phyloP scores from a whole-genome alignment of 768 basidiomycete genomes.

The Boletus edulis region DNA sequence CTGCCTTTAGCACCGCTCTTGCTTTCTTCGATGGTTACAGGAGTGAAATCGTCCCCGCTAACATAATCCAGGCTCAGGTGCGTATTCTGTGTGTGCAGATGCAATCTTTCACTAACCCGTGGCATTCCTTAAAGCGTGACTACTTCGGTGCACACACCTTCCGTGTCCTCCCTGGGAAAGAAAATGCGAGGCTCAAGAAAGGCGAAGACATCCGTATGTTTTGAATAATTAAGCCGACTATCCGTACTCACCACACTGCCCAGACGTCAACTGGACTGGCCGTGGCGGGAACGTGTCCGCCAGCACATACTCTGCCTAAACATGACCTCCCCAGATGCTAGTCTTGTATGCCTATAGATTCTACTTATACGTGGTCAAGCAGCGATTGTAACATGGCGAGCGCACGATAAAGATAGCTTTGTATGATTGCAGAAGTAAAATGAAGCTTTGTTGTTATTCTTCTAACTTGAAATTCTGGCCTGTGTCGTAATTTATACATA shows the following conservation, averaged over 20 bases:
- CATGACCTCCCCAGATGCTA: neutral
- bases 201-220: conserved; percentile 86
- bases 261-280: conserved; percentile 99
- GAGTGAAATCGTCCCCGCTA: conserved; percentile 91
- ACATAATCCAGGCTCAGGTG: conserved; percentile 91
- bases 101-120: neutral
- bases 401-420: conserved; percentile 16
- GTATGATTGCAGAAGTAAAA: conserved; percentile 16
- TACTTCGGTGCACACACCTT: conserved; percentile 99
- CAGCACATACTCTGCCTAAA: conserved; percentile 73
- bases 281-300: conserved; percentile 95
- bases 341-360: conserved; percentile 19
- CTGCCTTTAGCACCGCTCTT: conserved; percentile 96
- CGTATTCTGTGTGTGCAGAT: conserved; percentile 9
- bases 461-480: too few relatives aligned
- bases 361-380: conserved; percentile 2
- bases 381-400: conserved; percentile 10
- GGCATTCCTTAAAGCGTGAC: conserved; percentile 63
- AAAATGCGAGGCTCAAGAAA: conserved; percentile 75
- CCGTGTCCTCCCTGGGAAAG: conserved; percentile 89
- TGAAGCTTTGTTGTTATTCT: neutral
- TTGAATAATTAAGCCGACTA: neutral
- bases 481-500: too few relatives aligned
- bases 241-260: neutral
- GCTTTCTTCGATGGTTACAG: conserved; percentile 99